These are phyloP conservation scores for Begonia masoniana DNA, from an alignment of 306 rosid genomes.

Conservation along the genomic window DNA sequence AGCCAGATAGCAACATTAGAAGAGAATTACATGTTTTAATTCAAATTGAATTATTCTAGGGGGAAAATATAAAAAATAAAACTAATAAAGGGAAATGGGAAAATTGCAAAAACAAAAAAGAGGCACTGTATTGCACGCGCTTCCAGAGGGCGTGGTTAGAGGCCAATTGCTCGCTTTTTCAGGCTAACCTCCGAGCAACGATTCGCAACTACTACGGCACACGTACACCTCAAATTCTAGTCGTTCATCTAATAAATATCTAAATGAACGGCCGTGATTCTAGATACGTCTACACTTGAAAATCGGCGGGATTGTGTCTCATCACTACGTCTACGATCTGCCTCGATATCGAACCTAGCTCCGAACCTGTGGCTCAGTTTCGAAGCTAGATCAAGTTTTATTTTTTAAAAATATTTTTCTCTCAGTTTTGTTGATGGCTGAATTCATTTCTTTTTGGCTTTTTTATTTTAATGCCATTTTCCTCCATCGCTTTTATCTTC, in stretches of 20 bases:
- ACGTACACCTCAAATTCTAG: background rate
- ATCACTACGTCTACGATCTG: background rate
- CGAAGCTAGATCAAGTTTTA: too few species aligned
- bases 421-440: background rate
- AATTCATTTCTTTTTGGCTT: background rate
- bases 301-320: background rate
- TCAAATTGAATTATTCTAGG: background rate
- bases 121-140: too few species aligned
- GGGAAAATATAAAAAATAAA: background rate
- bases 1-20: too few species aligned
- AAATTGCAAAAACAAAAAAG: background rate
- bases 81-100: background rate
- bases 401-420: background rate
- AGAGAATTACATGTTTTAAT: too few species aligned
- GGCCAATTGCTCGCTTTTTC: background rate
- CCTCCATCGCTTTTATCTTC: slow-evolving; percentile 12
- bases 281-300: background rate
- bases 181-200: background rate
- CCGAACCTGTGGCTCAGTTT: background rate
- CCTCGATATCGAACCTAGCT: background rate
- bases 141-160: slow-evolving; percentile 3
- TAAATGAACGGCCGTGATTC: background rate
- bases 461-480: background rate
- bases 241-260: slow-evolving; percentile 1
- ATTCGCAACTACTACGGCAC: background rate